Conservation (phyloP, 345 rosid species). For the Anacardium occidentale region DNA sequence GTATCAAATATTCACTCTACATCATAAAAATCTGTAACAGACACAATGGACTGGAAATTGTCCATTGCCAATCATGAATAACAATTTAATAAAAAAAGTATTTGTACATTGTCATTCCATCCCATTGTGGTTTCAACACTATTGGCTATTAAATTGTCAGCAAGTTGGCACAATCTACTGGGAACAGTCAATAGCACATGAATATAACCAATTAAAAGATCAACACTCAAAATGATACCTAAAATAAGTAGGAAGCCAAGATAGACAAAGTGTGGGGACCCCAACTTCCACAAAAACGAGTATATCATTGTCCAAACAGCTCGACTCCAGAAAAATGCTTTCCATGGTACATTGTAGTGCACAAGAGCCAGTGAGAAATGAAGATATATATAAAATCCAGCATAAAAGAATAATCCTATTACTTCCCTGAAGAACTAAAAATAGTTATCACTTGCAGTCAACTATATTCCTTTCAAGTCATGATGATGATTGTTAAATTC, state of each 20-base stretch:
- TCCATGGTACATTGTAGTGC: slow-evolving; percentile 84
- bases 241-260: slow-evolving; percentile 96
- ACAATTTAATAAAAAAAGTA: slow-evolving; percentile 11
- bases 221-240: slow-evolving; percentile 45
- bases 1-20: neutral
- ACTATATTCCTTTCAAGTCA: neutral
- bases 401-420: neutral
- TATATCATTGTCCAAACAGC: slow-evolving; percentile 94
- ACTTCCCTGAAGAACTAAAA: neutral
- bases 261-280: slow-evolving; percentile 85
- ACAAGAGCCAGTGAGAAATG: slow-evolving; percentile 26
- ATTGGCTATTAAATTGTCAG: slow-evolving; percentile 75
- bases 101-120: slow-evolving; percentile 16
- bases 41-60: slow-evolving; percentile 16
- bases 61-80: slow-evolving; percentile 4
- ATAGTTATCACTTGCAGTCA: neutral
- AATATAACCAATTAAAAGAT: neutral
- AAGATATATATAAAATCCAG: slow-evolving; percentile 1
- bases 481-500: neutral
- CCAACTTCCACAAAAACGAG: slow-evolving; percentile 98
- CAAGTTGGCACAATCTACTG: slow-evolving; percentile 53
- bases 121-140: slow-evolving; percentile 87
- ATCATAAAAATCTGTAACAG: slow-evolving; percentile 12
- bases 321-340: slow-evolving; percentile 60
- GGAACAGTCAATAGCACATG: neutral